These are phyloP conservation scores for Colletotrichum sp. DNA, from an alignment of 2,329 filamentous ascomycete species.

Conservation along the genomic window DNA sequence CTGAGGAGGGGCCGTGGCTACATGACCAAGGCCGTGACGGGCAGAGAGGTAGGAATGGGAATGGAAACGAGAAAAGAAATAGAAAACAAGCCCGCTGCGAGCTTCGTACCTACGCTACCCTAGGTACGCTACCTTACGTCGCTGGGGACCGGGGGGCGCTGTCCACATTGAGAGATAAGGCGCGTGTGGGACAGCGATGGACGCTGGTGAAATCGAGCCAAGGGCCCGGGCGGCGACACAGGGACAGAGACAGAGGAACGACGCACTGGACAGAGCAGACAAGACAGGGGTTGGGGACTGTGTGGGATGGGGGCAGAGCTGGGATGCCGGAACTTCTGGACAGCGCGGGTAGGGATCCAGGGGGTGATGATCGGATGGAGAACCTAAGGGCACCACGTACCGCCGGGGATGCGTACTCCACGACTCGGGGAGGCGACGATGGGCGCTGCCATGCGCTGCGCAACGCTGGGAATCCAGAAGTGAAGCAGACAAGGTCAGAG, in stretches of 20 bases:
- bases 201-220: constrained; percentile 17
- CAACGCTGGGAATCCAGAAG: background rate
- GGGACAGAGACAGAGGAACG: background rate
- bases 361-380: background rate
- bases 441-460: background rate
- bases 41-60: background rate
- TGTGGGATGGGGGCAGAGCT: background rate
- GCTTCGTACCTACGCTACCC: background rate
- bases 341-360: background rate
- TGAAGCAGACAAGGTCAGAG: constrained; percentile 7
- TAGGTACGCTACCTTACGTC: background rate
- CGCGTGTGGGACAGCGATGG: constrained; percentile 14
- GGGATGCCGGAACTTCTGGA: background rate
- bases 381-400: too few species aligned
- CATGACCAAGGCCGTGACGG: background rate
- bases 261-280: background rate
- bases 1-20: background rate
- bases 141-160: constrained; percentile 4
- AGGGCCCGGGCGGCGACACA: constrained; percentile 6
- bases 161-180: constrained; percentile 13
- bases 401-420: background rate
- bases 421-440: background rate
- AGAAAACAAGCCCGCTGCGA: background rate
- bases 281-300: background rate
- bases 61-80: constrained; percentile 10